Evolutionary conservation across 345 rosid genomes (phyloP).

Genomic region (Raphanus raphanistrum): DNA sequence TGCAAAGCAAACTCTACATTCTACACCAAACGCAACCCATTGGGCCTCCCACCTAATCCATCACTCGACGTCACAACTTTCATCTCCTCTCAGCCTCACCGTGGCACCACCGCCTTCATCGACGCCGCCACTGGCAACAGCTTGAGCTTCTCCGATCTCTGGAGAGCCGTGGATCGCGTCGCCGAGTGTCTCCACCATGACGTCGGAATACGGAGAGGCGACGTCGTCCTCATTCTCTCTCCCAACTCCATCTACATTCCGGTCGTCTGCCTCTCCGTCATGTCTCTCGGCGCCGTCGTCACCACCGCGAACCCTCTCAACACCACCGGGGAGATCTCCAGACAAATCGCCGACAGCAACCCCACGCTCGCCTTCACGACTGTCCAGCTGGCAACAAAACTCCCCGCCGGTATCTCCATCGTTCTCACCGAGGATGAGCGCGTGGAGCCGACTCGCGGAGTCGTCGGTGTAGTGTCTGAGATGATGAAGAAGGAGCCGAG

Average conservation of each 20-base stretch:
- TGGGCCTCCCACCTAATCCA: conserved; percentile 50
- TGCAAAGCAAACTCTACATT: conserved; percentile 53
- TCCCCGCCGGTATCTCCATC: conserved; percentile 46
- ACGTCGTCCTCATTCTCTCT: conserved; percentile 73
- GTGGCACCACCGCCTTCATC: conserved; percentile 65
- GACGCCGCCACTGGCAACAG: conserved; percentile 67
- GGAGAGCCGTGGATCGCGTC: conserved; percentile 70
- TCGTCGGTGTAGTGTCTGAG: conserved; percentile 41
- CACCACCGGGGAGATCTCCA: conserved; percentile 67
- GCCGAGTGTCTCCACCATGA: conserved; percentile 48
- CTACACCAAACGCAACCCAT: conserved; percentile 63
- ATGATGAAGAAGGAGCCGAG: conserved; percentile 46
- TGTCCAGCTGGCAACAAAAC: conserved; percentile 49
- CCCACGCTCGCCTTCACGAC: conserved; percentile 66
- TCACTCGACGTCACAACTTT: conserved; percentile 68
- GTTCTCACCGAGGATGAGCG: conserved; percentile 42
- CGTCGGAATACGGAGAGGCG: conserved; percentile 65
- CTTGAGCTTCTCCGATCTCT: conserved; percentile 61
- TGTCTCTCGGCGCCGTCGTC: conserved; percentile 84
- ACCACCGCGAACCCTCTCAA: conserved; percentile 86
- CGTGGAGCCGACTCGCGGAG: neutral
- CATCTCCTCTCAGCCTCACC: conserved; percentile 75
- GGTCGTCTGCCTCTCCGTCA: conserved; percentile 69
- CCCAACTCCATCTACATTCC: conserved; percentile 80
- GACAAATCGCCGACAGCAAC: conserved; percentile 62